Evolutionary conservation across 345 rosid species (phyloP), one percentile per base, ranked within the genome.

Genomic region (Diplotaxis tenuifolia): DNA sequence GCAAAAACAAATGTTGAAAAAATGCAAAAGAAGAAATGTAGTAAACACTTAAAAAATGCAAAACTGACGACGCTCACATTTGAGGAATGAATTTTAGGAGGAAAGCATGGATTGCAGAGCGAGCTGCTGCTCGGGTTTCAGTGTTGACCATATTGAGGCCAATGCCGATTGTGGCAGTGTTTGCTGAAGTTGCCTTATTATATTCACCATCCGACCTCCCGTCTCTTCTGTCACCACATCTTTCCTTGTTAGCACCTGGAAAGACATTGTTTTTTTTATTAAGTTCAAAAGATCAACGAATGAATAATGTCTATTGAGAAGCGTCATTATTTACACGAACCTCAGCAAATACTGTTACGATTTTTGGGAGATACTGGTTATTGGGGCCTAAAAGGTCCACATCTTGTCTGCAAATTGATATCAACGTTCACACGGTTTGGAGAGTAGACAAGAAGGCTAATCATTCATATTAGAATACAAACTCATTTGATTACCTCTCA

Each of bases 81-180:
- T 56, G 62, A n/a, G n/a, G 47, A 38, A 15, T 34, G 74, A 21
- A 4, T 25, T 42, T 77, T 82, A 90, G 3, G 91, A 84, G 7
- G 96, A 85, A 77, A 96, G 99, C 83, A 92, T 86, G 58, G 99
- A 79, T 73, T 96, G 99, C 76, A 96, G 80, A 0, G 96, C 92
- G 45, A 90, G 83, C 84, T 90, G 98, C 58, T 96, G 99, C 78
- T 96, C 97, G 1, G 99, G 99, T 72, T 87, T 92, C 84, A 96
- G 75, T 53, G 92, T 70, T 54, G 98, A 86, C 96, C 91, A 88
- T 23, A 98, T 88, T 9, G 94, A 87, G 52, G 98, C 97, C 84
- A 92, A 80, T 15, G 94, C 85, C n/a, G 91, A 77, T 4, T 94
- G 94, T 25, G 99, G 99, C 63, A 96, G 78, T 4, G 98, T 92